Base-by-base conservation (phyloP, 2,329 filamentous ascomycete genomes). In the Cladosporium sp. region DNA sequence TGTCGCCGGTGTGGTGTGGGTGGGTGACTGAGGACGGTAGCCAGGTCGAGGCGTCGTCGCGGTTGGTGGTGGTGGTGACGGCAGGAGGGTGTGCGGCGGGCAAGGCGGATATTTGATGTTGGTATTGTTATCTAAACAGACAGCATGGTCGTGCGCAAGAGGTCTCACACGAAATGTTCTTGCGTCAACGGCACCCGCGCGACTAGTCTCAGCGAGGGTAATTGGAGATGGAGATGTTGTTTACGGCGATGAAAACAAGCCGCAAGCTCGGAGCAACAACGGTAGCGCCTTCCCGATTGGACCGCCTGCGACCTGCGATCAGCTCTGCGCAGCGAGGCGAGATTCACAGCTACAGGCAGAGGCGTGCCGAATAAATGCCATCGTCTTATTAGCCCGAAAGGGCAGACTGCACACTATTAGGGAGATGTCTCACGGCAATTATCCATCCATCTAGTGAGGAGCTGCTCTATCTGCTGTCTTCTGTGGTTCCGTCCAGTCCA, bases 101-200 rank as follows among this genome's bases (percentile, higher is more conserved):
- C 61, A 49, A 49, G 34, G 24, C 34, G 51, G 61, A 54, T 64
- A 64, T 64, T 57, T 57, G 61, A 55, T 64, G 44, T 36, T 30
- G 24, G 24, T 26, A 32, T 64, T 64, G 61, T 64, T 64, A 57
- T 64, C 61, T 63, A 64, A 64, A 64, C 61, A 64, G 61, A 64
- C 61, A 55, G 55, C 61, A 64, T 64, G 61, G 51, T 64, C 61
- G 49, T 64, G 61, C 61, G 61, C 61, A 47, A 64, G 61, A 64
- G 61, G 61, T 64, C 61, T 64, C 61, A 64, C 51, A 57, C 49
- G 51, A 54, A 64, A 52, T 62, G 61, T 18, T 41, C 61, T 57
- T 52, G 61, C 51, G 38, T 64, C 32, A 57, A 55, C 61, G 61
- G 61, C 51, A 30, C 61, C n/a, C 34, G 61, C 61, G 61, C 61